phyloP scores from a whole-genome alignment of 2,329 filamentous ascomycete species.

The Neofusicoccum sp. region DNA sequence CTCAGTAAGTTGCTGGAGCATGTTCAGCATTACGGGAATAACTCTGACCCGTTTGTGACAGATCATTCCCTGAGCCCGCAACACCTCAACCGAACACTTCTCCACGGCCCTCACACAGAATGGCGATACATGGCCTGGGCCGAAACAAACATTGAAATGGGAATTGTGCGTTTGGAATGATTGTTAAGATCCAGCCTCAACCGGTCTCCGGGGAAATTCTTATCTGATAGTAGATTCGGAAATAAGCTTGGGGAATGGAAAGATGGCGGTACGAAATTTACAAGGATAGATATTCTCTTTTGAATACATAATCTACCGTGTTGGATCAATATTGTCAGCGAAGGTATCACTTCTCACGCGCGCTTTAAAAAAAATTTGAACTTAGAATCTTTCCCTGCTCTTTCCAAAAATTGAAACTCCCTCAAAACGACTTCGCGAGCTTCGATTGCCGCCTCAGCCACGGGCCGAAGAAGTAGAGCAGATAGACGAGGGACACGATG shows the following conservation, averaged over 20 bases:
- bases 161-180: not conserved
- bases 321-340: no score
- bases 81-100: not conserved
- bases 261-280: no score
- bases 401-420: not conserved
- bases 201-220: no score
- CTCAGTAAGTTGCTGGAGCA: not conserved
- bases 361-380: not conserved
- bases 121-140: not conserved
- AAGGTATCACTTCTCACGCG: not conserved
- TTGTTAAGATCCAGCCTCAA: not conserved
- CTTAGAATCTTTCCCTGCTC: not conserved
- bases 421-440: conserved; percentile 11
- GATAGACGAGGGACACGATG: conserved; percentile 21
- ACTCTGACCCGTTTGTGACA: not conserved
- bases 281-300: no score
- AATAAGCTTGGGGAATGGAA: no score
- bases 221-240: no score
- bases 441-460: conserved; percentile 15
- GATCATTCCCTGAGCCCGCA: not conserved
- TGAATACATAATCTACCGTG: no score
- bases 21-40: not conserved
- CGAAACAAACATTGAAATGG: not conserved
- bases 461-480: conserved; percentile 21
- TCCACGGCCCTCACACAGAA: not conserved